Percentiles rank a stretch among this genome's conserved stretches.
Conservation (phyloP, 768 basidiomycete species). For the Gymnopilus dilepis region DNA sequence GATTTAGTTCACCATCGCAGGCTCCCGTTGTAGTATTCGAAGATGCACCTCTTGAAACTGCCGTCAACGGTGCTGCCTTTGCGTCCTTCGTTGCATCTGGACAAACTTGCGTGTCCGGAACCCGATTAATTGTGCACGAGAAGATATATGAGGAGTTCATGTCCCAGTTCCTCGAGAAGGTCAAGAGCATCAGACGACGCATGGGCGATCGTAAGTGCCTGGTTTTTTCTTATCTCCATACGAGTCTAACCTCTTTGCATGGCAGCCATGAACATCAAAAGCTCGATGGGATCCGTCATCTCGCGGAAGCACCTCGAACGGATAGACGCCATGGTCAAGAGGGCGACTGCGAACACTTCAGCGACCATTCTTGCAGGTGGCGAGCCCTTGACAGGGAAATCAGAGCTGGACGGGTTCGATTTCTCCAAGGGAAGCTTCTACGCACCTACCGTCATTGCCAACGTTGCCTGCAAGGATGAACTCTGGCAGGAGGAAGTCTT, state of each 20-base stretch:
- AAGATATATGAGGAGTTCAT: constrained; percentile 74
- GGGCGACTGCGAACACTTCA: constrained; percentile 35
- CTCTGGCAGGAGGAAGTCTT: constrained; percentile 88
- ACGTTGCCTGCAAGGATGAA: constrained; percentile 59
- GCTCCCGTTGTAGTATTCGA: constrained; percentile 82
- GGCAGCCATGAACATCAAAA: constrained; percentile 73
- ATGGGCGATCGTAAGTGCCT: constrained; percentile 77
- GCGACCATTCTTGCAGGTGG: constrained; percentile 69
- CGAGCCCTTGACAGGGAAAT: constrained; percentile 61
- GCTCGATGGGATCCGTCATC: constrained; percentile 84
- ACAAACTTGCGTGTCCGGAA: constrained; percentile 92
- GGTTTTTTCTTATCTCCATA: neutral
- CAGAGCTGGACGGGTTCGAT: constrained; percentile 72
- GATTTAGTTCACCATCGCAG: constrained; percentile 29
- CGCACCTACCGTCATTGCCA: constrained; percentile 76
- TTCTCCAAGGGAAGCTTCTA: constrained; percentile 78
- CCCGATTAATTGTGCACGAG: constrained; percentile 78
- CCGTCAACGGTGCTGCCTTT: constrained; percentile 85
- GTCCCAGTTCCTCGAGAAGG: constrained; percentile 63
- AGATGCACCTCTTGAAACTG: constrained; percentile 74
- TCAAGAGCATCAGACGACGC: constrained; percentile 60
- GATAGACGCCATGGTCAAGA: constrained; percentile 61
- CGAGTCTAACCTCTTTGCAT: neutral
- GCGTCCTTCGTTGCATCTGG: constrained; percentile 87
- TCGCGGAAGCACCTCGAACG: constrained; percentile 66